A percentile compares a stretch with the other conserved stretches of the same genome.
Evolutionary conservation across 2,329 filamentous ascomycete species (phyloP).

Genomic region (Diaporthe helianthi): DNA sequence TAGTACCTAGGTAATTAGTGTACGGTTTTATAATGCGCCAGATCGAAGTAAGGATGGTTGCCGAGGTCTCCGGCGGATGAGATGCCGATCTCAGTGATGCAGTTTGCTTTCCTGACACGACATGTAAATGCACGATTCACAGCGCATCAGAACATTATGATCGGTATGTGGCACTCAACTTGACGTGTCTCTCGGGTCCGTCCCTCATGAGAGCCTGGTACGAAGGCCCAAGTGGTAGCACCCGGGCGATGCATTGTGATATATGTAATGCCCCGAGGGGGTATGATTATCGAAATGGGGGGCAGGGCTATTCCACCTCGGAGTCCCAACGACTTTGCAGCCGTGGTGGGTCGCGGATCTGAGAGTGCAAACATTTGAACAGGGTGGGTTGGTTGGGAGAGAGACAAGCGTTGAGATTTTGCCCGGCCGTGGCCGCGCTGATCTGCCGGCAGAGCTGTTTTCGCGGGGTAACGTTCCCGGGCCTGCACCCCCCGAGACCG

Average conservation of each 20-base stretch:
- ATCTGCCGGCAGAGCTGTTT: slow-evolving; percentile 31
- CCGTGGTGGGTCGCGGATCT: too few relatives aligned
- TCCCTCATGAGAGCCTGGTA: background rate
- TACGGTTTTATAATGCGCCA: slow-evolving; percentile 8
- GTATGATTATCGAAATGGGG: background rate
- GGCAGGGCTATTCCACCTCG: background rate
- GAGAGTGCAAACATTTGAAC: background rate
- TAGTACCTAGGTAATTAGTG: too few relatives aligned
- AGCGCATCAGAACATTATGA: too few relatives aligned
- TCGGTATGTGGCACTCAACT: too few relatives aligned
- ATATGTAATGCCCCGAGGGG: background rate
- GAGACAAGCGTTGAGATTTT: background rate
- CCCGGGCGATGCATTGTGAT: background rate
- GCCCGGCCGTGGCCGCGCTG: slow-evolving; percentile 21
- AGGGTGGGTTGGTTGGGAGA: too few relatives aligned
- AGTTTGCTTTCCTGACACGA: background rate
- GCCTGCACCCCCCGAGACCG: background rate
- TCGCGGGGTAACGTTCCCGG: slow-evolving; percentile 20
- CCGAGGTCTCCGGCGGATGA: slow-evolving; percentile 8
- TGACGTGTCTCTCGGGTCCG: background rate
- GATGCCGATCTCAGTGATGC: background rate
- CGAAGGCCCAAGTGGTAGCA: background rate
- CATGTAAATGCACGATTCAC: background rate
- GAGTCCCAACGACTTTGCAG: too few relatives aligned
- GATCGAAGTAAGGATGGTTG: slow-evolving; percentile 9